Percentiles rank a stretch among this genome's conserved stretches.
These are phyloP conservation scores for Arthrobotrys pseudoclavata DNA, from an alignment of 2,329 filamentous ascomycete species.

Conservation along the genomic window DNA sequence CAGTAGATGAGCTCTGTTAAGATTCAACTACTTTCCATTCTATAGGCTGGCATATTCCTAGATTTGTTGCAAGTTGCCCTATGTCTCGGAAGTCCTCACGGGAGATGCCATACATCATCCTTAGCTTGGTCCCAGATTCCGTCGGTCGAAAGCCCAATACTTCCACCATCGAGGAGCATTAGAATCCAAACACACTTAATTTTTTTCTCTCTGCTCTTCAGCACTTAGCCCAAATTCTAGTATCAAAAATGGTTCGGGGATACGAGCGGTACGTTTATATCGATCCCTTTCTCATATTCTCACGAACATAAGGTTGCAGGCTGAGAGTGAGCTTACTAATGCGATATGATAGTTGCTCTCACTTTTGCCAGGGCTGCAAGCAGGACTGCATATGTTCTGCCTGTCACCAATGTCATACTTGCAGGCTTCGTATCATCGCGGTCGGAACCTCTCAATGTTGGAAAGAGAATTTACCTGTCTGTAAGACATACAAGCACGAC, in stretches of 20 bases:
- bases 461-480: not conserved
- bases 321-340: not conserved
- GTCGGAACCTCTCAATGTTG: not conserved
- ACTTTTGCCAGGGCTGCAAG: not conserved
- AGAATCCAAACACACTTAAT: too few relatives aligned
- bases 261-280: not conserved
- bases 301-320: not conserved
- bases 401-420: not conserved
- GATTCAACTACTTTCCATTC: not conserved
- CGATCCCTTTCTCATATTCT: not conserved
- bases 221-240: too few relatives aligned
- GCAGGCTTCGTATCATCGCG: not conserved
- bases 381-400: not conserved
- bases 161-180: too few relatives aligned
- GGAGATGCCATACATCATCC: too few relatives aligned
- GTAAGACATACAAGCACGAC: not conserved
- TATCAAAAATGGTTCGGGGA: conserved; percentile 12
- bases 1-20: not conserved
- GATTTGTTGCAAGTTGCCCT: too few relatives aligned
- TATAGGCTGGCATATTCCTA: not conserved
- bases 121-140: too few relatives aligned
- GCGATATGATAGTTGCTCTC: not conserved
- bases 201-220: too few relatives aligned
- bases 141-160: too few relatives aligned
- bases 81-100: too few relatives aligned